Percentiles rank a stretch among this genome's conserved stretches.
Conservation (phyloP, 495 filamentous ascomycete species). For the Lasiosphaeriaceae sp. region DNA sequence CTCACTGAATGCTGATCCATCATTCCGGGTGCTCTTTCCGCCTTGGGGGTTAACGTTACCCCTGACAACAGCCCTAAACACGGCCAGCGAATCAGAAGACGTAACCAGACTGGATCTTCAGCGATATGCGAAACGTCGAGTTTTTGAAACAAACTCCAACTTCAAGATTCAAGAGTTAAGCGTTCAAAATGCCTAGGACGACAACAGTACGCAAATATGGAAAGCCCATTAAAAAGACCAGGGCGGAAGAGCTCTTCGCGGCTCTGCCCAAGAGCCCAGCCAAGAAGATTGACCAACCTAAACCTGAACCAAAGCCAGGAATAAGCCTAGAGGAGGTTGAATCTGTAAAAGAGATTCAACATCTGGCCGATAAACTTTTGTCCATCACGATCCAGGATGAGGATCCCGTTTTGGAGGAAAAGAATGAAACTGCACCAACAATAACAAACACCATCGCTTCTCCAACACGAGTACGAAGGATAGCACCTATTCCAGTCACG, state of each 20-base stretch:
- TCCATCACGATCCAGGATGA: constrained; percentile 5
- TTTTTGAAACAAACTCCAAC: no score
- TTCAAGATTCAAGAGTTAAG: not conserved
- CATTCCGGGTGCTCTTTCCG: not conserved
- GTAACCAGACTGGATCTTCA: not conserved
- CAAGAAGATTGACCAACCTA: constrained; percentile 6
- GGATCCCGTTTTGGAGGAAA: not conserved
- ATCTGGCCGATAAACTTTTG: constrained; percentile 11
- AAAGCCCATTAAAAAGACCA: constrained; percentile 34
- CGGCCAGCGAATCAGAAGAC: constrained; percentile 8
- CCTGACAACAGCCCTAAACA: constrained; percentile 11
- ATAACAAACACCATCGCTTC: not conserved
- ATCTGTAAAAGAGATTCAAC: not conserved
- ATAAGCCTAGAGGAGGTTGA: not conserved
- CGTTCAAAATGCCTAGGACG: constrained; percentile 28
- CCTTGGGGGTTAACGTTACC: constrained; percentile 7
- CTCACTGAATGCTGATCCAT: no score
- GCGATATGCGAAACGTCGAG: no score
- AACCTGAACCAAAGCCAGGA: not conserved
- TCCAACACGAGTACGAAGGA: not conserved
- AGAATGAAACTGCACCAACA: not conserved
- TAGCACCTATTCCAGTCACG: not conserved
- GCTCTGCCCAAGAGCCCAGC: constrained; percentile 39
- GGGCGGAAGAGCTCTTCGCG: constrained; percentile 36
- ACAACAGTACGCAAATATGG: constrained; percentile 41